Percentiles rank a stretch among this genome's conserved stretches.
Conservation (phyloP, 2,329 filamentous ascomycete genomes). For the Onygena corvina region DNA sequence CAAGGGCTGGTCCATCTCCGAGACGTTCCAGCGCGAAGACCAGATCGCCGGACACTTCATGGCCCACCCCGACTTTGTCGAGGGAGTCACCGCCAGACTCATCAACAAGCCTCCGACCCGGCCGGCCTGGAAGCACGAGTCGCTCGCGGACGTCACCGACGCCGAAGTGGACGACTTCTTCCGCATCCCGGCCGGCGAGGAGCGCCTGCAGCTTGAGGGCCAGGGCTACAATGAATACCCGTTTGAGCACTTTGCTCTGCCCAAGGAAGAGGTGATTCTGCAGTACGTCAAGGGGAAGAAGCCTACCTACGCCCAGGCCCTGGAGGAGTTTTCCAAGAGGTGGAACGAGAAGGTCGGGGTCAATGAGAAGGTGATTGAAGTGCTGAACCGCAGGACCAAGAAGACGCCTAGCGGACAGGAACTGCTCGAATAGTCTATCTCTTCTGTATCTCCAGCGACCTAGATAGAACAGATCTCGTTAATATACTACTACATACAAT, state of each 20-base stretch:
- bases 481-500: no score
- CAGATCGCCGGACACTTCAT: constrained; percentile 80
- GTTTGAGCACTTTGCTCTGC: constrained; percentile 55
- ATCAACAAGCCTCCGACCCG: constrained; percentile 54
- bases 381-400: constrained; percentile 51
- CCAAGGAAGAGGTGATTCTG: constrained; percentile 50
- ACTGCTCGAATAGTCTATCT: no score
- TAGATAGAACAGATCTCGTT: no score
- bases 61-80: constrained; percentile 77
- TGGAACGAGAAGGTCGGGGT: constrained; percentile 58
- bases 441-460: no score
- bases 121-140: constrained; percentile 65
- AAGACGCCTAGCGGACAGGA: no score
- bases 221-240: constrained; percentile 63
- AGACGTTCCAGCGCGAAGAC: constrained; percentile 79
- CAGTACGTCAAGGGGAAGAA: constrained; percentile 30
- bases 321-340: constrained; percentile 49
- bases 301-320: constrained; percentile 46
- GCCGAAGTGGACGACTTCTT: constrained; percentile 60
- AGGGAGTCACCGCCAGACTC: constrained; percentile 75
- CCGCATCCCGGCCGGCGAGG: constrained; percentile 33
- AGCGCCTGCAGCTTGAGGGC: constrained; percentile 50
- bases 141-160: constrained; percentile 53
- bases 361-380: constrained; percentile 54
- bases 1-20: constrained; percentile 61